Base-by-base conservation (phyloP, 2,329 filamentous ascomycete genomes). In the Exophiala mesophila region DNA sequence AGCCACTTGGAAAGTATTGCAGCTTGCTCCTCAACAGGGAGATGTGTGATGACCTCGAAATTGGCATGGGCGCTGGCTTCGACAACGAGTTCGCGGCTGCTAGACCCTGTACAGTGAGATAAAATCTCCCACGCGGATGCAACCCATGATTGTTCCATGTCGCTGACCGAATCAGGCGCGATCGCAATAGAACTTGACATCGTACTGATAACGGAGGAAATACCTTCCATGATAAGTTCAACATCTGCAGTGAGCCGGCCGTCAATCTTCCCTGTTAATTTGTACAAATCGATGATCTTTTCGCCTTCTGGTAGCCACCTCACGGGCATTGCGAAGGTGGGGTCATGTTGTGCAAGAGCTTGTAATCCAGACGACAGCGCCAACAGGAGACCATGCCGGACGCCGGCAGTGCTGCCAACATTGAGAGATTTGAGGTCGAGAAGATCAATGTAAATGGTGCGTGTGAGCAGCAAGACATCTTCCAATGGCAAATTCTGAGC, bases 301-400 rank as follows among this genome's bases (percentile, higher is more conserved):
- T 42, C 42, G 47, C 41, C 21, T 19, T 21, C 24, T 18, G 18
- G 16, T 6, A 45, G 24, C 45, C 44, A 51, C n/a, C 30, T 39
- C 16, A 20, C 16, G 7, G 29, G 32, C 5, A 19, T 15, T 12
- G 13, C 33, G 18, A 16, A 15, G n/a, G 13, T 7, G 12, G 31
- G 26, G 12, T 41, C 36, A 15, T 15, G 12, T 18, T 34, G 9
- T 13, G 33, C 30, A 9, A 59, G 61, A 12, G 63, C 56, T 45
- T 65, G 60, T 10, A 69, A 45, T 2, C 61, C 61, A 12, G 65
- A 56, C 24, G 66, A 57, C 43, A 70, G 57, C 3, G 64, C 60
- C 18, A 71, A 49, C 16, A 71, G 53, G 50, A 65, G 64, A 5
- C 68, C 69, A 49, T 71, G 68, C 30, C 67, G 60, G n/a, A 59